Conservation (phyloP, 1,139 yeast species). For the Maudiozyma humilis region DNA sequence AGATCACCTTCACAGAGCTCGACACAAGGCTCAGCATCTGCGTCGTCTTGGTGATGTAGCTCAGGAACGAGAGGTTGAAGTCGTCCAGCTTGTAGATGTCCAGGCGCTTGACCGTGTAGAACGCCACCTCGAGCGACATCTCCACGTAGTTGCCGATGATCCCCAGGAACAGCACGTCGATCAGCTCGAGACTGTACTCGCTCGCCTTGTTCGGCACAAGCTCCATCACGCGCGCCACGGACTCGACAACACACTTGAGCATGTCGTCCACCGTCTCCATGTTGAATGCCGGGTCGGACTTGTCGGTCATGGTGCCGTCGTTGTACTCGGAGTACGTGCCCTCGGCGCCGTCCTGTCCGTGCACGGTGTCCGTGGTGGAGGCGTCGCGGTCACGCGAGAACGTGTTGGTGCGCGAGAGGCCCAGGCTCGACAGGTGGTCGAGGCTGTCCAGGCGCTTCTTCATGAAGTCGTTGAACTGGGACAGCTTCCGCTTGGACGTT, state of each 20-base stretch:
- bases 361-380: conserved; percentile 12
- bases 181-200: conserved; percentile 55
- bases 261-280: conserved; percentile 52
- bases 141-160: conserved; percentile 71
- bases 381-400: conserved; percentile 17
- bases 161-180: conserved; percentile 60
- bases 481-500: conserved; percentile 26
- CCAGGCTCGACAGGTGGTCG: conserved; percentile 15
- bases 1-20: conserved; percentile 59
- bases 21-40: conserved; percentile 62
- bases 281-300: conserved; percentile 34
- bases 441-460: conserved; percentile 35
- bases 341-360: background rate
- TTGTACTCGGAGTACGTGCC: background rate
- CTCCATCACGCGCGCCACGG: conserved; percentile 71
- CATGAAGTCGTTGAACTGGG: conserved; percentile 35
- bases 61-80: conserved; percentile 38
- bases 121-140: conserved; percentile 65
- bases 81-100: conserved; percentile 35
- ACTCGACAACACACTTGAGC: conserved; percentile 67
- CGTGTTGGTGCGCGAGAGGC: conserved; percentile 23
- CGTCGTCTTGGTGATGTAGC: conserved; percentile 47
- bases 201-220: conserved; percentile 57
- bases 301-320: conserved; percentile 20
- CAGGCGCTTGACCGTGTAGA: conserved; percentile 35